Evolutionary conservation across 345 rosid species (phyloP), one percentile per base, ranked within the genome.

Genomic region (Brassica napus): DNA sequence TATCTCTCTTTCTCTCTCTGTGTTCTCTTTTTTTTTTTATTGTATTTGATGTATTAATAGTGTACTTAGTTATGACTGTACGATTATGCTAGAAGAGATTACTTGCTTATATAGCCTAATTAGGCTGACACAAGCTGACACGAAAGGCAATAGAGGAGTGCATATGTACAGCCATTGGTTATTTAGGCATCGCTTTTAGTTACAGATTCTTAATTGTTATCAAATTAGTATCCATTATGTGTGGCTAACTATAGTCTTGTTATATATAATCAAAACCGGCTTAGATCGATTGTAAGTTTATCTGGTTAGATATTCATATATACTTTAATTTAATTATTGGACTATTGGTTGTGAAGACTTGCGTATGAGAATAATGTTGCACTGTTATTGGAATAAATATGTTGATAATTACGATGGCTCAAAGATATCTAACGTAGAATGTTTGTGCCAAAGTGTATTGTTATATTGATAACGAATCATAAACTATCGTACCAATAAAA

Each of bases 51-150:
- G 78, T 61, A 49, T 47, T 62, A 16, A 15, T 62, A 62, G 39
- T 64, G 21, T 55, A 55, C 61, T 74, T 52, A 14, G 59, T 72
- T 72, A n/a, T 79, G 77, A 58, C 73, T 58, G 21, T 74, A 79
- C 11, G 52, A 57, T 63, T 52, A 61, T 37, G 68, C 60, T 37
- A 54, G 55, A 64, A 69, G 72, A 52, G 67, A 2, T 4, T 37
- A 62, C 52, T 54, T 80, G 79, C 76, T 80, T 80, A 75, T 80
- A 80, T 80, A 80, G 76, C 67, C 83, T 62, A 55, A 58, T 55
- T 75, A 62, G 30, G 76, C 76, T 69, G 79, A 80, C 83, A 39
- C 66, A 69, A 70, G 32, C 32, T 30, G 32, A 21, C 32, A 30
- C 32, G 6, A 34, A 70, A 80, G 73, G 79, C 75, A 49, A 72